Percentiles rank a stretch among this genome's conserved stretches.
phyloP scores from a whole-genome alignment of 495 filamentous ascomycete species.

The Pseudevernia furfuracea region DNA sequence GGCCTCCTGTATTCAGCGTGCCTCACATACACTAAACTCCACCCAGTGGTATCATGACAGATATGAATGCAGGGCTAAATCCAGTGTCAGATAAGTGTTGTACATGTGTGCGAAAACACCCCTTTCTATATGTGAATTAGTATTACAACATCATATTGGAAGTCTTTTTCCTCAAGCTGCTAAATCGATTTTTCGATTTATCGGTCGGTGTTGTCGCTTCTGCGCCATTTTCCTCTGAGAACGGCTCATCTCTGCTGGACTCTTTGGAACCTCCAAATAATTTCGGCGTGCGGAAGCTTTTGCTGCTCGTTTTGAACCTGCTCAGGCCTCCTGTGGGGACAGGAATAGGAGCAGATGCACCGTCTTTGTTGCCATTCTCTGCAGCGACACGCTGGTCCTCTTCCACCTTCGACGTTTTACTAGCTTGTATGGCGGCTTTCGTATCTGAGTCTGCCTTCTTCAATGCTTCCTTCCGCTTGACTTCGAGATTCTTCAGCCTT shows the following conservation, averaged over 20 bases:
- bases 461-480: conserved; percentile 40
- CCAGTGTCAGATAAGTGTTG: background rate
- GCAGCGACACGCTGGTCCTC: conserved; percentile 39
- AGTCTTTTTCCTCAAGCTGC: conserved; percentile 39
- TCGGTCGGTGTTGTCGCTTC: conserved; percentile 26
- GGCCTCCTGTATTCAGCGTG: background rate
- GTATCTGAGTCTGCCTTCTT: conserved; percentile 52
- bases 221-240: conserved; percentile 19
- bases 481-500: conserved; percentile 56
- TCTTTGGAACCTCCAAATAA: conserved; percentile 26
- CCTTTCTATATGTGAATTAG: background rate
- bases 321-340: conserved; percentile 39
- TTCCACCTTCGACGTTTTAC: conserved; percentile 44
- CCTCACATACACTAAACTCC: conserved; percentile 6
- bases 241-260: conserved; percentile 27
- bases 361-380: conserved; percentile 32
- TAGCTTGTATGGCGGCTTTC: conserved; percentile 50
- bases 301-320: conserved; percentile 49
- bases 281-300: conserved; percentile 49
- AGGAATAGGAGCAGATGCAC: conserved; percentile 33
- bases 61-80: conserved; percentile 7
- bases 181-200: conserved; percentile 35
- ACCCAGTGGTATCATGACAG: conserved; percentile 10
- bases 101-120: background rate
- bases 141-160: conserved; percentile 33